Percentiles rank a stretch among this genome's conserved stretches.
Evolutionary conservation across 805 yeast species (phyloP).

Genomic region (Candida ovalis): DNA sequence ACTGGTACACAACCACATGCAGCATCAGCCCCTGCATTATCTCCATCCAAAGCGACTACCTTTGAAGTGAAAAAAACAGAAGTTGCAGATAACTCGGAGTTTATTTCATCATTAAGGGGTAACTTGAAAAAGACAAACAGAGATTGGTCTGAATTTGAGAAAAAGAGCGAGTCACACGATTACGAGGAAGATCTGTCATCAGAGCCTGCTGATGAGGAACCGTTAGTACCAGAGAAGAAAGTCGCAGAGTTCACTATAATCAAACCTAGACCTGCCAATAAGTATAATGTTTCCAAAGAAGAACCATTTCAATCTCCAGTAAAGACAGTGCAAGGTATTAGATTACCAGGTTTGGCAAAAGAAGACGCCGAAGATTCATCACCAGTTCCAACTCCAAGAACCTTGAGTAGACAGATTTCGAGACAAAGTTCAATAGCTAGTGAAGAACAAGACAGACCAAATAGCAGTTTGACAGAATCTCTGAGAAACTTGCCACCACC

Average conservation of each 20-base stretch:
- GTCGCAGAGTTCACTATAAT: conserved; percentile 1
- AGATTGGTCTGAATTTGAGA: conserved; percentile 7
- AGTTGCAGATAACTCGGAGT: conserved; percentile 3
- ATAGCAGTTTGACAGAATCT: not conserved
- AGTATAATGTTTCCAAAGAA: not conserved
- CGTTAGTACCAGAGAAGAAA: conserved; percentile 2
- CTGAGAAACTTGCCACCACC: conserved; percentile 15
- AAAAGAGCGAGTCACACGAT: not conserved
- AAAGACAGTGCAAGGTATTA: conserved; percentile 1
- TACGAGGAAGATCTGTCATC: not conserved
- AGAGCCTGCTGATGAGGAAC: conserved; percentile 1
- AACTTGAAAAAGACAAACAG: conserved; percentile 15
- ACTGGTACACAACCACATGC: not conserved
- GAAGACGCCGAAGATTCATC: not conserved
- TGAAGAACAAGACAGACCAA: not conserved
- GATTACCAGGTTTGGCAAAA: conserved; percentile 7
- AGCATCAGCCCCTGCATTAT: not conserved
- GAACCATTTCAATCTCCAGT: not conserved
- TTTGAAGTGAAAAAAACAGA: not conserved
- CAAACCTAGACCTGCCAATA: conserved; percentile 5
- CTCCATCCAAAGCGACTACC: not conserved
- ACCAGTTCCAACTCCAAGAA: not conserved
- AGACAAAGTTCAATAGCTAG: conserved; percentile 2
- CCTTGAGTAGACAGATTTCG: not conserved
- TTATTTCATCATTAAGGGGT: conserved; percentile 12